Conservation (phyloP, 2,329 filamentous ascomycete genomes). For the Cercospora nicotianae region DNA sequence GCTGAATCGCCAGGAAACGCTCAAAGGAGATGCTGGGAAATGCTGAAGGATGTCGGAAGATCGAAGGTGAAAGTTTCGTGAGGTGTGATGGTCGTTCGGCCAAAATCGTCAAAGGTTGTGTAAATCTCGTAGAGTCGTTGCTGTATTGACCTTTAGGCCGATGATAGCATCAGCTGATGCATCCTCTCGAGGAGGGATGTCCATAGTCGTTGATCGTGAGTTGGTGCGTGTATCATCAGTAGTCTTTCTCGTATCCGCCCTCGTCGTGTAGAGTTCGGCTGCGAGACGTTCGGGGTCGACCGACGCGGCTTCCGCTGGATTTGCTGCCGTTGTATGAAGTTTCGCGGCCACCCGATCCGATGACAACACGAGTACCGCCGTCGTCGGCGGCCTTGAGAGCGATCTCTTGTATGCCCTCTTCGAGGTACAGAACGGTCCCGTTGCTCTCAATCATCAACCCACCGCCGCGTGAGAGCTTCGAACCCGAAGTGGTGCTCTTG, state of each 20-base stretch:
- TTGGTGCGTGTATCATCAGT: not conserved
- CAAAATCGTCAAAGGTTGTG: not conserved
- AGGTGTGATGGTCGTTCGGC: not conserved
- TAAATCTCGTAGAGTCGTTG: not conserved
- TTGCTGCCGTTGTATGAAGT: constrained; percentile 29
- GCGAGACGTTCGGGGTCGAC: constrained; percentile 23
- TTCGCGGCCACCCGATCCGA: constrained; percentile 27
- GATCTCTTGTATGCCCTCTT: constrained; percentile 27
- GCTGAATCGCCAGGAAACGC: not conserved
- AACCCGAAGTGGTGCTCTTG: constrained; percentile 30
- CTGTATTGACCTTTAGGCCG: not conserved
- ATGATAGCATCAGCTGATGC: not conserved
- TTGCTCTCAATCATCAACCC: constrained; percentile 32
- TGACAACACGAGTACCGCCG: constrained; percentile 31
- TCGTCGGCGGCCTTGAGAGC: constrained; percentile 28
- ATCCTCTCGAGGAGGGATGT: not conserved
- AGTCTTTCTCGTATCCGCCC: constrained; percentile 21
- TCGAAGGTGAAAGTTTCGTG: not conserved
- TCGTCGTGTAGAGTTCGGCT: constrained; percentile 29
- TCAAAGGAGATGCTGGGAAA: not conserved
- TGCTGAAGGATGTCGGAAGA: not conserved
- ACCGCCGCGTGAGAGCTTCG: constrained; percentile 25
- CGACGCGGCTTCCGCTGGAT: constrained; percentile 26
- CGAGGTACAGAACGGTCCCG: constrained; percentile 32
- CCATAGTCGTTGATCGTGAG: not conserved